Conservation (phyloP, 371 early-diverging fungal genomes). For the Nematocida sp. region DNA sequence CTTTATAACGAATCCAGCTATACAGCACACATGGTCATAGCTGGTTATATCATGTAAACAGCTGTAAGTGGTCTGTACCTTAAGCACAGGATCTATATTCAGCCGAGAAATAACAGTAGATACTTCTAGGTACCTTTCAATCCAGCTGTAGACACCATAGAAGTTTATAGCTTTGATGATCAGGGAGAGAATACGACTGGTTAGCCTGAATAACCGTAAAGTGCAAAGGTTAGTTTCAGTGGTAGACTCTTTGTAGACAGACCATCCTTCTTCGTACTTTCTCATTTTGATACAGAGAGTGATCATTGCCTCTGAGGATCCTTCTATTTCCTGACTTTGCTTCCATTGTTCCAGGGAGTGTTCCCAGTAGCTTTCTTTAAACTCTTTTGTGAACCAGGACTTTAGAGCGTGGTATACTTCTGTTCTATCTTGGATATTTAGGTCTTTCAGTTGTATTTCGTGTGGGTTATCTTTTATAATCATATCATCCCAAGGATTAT, state of each 20-base stretch:
- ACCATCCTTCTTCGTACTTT: conserved; percentile 61
- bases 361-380: conserved; percentile 39
- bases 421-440: neutral
- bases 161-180: conserved; percentile 27
- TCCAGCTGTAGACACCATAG: conserved; percentile 13
- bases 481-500: neutral
- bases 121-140: conserved; percentile 25
- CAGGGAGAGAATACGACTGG: neutral
- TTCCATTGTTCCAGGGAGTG: conserved; percentile 53
- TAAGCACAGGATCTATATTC: neutral
- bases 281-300: conserved; percentile 51
- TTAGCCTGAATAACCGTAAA: conserved; percentile 11
- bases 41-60: neutral
- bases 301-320: conserved; percentile 58
- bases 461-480: conserved; percentile 9
- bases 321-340: conserved; percentile 30
- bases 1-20: neutral
- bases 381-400: conserved; percentile 31
- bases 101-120: conserved; percentile 28
- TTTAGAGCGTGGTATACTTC: conserved; percentile 8
- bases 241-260: conserved; percentile 43
- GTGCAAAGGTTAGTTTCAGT: neutral
- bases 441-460: neutral
- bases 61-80: conserved; percentile 18
- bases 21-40: conserved; percentile 12